Conservation (phyloP, 179 eudicot species). For the Beta lomatogona region DNA sequence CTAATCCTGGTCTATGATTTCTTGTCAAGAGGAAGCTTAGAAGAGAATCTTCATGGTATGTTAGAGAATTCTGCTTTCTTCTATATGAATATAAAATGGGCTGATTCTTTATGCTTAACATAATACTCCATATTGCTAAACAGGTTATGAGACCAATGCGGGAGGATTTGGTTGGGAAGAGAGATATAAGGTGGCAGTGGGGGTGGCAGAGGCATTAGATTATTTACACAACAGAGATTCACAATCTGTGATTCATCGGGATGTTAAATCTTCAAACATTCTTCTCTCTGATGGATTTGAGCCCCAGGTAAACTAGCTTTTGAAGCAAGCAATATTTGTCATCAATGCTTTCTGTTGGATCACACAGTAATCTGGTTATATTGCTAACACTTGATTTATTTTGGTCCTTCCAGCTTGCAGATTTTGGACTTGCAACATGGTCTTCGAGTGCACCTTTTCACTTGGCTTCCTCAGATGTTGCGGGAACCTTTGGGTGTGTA, state of each 20-base stretch:
- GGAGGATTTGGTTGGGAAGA: slow-evolving; percentile 44
- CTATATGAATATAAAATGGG: neutral
- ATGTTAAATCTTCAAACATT: slow-evolving; percentile 53
- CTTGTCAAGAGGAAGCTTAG: slow-evolving; percentile 51
- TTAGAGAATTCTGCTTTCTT: neutral
- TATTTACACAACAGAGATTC: slow-evolving; percentile 39
- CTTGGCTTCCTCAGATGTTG: slow-evolving; percentile 40
- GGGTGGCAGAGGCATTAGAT: slow-evolving; percentile 49
- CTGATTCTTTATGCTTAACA: neutral
- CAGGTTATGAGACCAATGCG: slow-evolving; percentile 31
- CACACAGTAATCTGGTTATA: neutral
- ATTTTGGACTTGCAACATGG: slow-evolving; percentile 54
- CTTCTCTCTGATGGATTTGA: slow-evolving; percentile 44
- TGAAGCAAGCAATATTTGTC: neutral
- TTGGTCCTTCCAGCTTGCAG: slow-evolving; percentile 44
- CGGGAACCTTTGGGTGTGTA: slow-evolving; percentile 54
- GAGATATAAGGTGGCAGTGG: slow-evolving; percentile 48
- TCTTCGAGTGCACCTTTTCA: slow-evolving; percentile 38
- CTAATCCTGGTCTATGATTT: slow-evolving; percentile 48
- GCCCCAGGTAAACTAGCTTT: slow-evolving; percentile 38
- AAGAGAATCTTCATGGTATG: slow-evolving; percentile 53
- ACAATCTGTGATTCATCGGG: slow-evolving; percentile 47
- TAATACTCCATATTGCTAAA: neutral
- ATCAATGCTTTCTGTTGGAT: neutral
- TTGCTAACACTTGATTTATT: slow-evolving; percentile 2